phyloP scores from a whole-genome alignment of 2,329 filamentous ascomycete species.

The Pseudocercospora fijiensis region DNA sequence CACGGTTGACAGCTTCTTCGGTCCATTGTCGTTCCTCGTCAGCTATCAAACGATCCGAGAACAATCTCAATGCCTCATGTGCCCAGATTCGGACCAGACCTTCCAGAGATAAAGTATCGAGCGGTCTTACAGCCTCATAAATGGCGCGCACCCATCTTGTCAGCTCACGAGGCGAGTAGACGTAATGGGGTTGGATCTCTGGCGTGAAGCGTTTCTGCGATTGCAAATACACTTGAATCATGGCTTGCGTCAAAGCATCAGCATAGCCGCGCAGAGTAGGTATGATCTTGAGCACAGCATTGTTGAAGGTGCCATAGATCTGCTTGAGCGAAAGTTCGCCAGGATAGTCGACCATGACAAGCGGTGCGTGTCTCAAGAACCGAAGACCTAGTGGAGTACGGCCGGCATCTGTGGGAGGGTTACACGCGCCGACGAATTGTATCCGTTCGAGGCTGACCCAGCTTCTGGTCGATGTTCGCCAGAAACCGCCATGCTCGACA shows the following conservation, averaged over 20 bases:
- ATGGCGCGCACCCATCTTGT: conserved; percentile 97
- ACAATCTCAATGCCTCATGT: conserved; percentile 90
- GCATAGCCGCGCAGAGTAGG: conserved; percentile 92
- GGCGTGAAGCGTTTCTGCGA: conserved; percentile 94
- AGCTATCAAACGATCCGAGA: conserved; percentile 93
- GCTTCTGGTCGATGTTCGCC: conserved; percentile 93
- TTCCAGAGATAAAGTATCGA: conserved; percentile 84
- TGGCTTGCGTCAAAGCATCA: conserved; percentile 89
- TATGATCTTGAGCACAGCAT: conserved; percentile 92
- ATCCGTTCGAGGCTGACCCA: conserved; percentile 98
- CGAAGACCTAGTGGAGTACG: conserved; percentile 90
- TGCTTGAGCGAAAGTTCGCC: conserved; percentile 91
- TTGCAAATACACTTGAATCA: conserved; percentile 95
- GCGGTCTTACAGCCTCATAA: conserved; percentile 91
- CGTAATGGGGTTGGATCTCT: conserved; percentile 96
- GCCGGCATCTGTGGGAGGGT: conserved; percentile 94
- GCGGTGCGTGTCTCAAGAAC: conserved; percentile 93
- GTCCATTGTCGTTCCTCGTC: conserved; percentile 97
- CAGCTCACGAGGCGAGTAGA: conserved; percentile 97
- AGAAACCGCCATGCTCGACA: conserved; percentile 98
- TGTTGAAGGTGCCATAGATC: conserved; percentile 98
- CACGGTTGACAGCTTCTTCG: conserved; percentile 77
- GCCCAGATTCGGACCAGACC: conserved; percentile 96
- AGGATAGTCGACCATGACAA: conserved; percentile 99
- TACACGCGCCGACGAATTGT: conserved; percentile 98